Evolutionary conservation across 108 stramenopile genomes (phyloP), one percentile per base, ranked within the genome.

Genomic region (Epithemia pelagica): DNA sequence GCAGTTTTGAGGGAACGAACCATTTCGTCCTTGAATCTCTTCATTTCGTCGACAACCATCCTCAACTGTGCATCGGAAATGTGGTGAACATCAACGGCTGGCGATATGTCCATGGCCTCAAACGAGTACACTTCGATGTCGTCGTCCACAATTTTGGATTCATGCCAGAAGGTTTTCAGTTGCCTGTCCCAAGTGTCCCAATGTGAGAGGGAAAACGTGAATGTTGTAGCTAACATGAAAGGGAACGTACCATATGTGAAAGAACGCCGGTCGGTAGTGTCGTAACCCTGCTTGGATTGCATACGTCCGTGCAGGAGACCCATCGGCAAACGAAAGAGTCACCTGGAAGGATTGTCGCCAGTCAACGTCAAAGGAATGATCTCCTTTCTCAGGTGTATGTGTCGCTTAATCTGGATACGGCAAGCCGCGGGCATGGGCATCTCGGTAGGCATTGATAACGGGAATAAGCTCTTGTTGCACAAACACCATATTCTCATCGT

Each of bases 161-260:
- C 90, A 67, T 96, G 92, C 98, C 98, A 99, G 75, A 97, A 96
- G 0, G 93, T 93, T 72, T 99, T 97, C 62, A 99, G 89, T 74
- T 96, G 93, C 37, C 37, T 46, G 37, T 46, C 5, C 37, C 5
- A 46, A n/a, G n/a, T n/a, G n/a, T n/a, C 90, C 88, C 90, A 70
- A 92, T 87, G n/a, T n/a, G n/a, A n/a, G n/a, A n/a, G n/a, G n/a
- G n/a, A 75, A 97, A 95, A 67, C 92, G 86, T 72, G 87, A 96
- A 26, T 71, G 80, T 0, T 96, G 97, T 3, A 84, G 74, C 81
- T 95, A 98, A 19, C 77, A 86, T 5, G 93, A 74, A 22, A 98
- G 84, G 26, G 89, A 88, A 83, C 37, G 37, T 15, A 46, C 28
- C 79, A 80, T 71, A 94, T 89, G 77, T 99, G 96, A 68, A 94